Percentiles rank a stretch among this genome's conserved stretches.
These are phyloP conservation scores for Lactifluus volemus DNA, from an alignment of 768 basidiomycete species.

Conservation along the genomic window DNA sequence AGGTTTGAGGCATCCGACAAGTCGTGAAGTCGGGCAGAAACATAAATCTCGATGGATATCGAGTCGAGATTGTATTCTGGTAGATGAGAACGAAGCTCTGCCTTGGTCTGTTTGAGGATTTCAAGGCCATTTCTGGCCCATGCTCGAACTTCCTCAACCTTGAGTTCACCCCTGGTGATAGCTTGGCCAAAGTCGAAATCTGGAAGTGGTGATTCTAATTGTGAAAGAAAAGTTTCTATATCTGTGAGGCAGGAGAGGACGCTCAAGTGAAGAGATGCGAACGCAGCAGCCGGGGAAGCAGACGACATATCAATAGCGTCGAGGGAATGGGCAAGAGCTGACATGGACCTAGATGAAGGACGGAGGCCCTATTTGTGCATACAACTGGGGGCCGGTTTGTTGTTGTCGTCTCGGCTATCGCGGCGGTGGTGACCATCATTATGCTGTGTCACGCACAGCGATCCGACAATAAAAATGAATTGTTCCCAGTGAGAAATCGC, in stretches of 20 bases:
- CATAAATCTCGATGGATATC: slow-evolving; percentile 42
- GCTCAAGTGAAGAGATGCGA: slow-evolving; percentile 58
- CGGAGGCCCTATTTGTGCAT: not conserved
- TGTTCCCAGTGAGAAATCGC: too few relatives aligned
- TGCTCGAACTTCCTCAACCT: slow-evolving; percentile 37
- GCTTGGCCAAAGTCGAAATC: slow-evolving; percentile 33
- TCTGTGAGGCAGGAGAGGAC: slow-evolving; percentile 75
- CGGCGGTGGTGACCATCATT: too few relatives aligned
- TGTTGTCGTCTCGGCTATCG: not conserved
- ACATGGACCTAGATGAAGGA: slow-evolving; percentile 29
- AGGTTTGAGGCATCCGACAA: slow-evolving; percentile 42
- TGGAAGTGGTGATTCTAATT: slow-evolving; percentile 45
- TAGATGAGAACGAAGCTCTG: slow-evolving; percentile 66
- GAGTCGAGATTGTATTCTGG: slow-evolving; percentile 63
- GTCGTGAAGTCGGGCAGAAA: slow-evolving; percentile 49
- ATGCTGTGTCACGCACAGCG: too few relatives aligned
- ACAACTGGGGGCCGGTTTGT: too few relatives aligned
- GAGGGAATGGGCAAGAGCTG: slow-evolving; percentile 45
- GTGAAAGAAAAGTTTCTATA: slow-evolving; percentile 53
- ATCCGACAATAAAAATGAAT: too few relatives aligned
- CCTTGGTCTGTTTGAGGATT: slow-evolving; percentile 55
- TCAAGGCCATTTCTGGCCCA: slow-evolving; percentile 32
- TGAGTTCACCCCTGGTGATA: slow-evolving; percentile 26
- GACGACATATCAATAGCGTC: slow-evolving; percentile 52
- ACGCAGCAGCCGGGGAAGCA: slow-evolving; percentile 40